Evolutionary conservation across 2,329 filamentous ascomycete species (phyloP).

Genomic region (Curvularia sp.): DNA sequence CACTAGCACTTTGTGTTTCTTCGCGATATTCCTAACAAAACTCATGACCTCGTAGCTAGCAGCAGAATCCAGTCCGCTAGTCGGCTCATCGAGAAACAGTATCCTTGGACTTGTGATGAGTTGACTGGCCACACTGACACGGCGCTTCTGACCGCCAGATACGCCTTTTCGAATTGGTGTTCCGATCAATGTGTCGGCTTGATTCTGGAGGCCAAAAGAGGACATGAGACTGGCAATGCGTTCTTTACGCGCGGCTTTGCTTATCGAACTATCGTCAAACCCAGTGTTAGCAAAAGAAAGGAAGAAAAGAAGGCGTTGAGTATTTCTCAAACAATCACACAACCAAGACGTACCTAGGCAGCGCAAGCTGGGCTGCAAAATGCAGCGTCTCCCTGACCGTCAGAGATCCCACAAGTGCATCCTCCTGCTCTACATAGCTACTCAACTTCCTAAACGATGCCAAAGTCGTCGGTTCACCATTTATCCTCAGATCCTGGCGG

Average conservation of each 20-base stretch:
- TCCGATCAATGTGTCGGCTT: slow-evolving; percentile 76
- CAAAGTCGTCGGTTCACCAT: slow-evolving; percentile 64
- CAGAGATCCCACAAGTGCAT: slow-evolving; percentile 80
- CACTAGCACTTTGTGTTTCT: slow-evolving; percentile 73
- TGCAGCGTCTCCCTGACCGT: slow-evolving; percentile 81
- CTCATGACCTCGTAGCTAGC: slow-evolving; percentile 78
- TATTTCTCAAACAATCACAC: not conserved
- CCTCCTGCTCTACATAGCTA: slow-evolving; percentile 87
- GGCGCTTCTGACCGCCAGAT: slow-evolving; percentile 83
- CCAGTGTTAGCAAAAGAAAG: too few species aligned
- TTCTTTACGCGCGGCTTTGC: slow-evolving; percentile 64
- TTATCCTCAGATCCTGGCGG: slow-evolving; percentile 65
- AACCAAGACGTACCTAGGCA: slow-evolving; percentile 50
- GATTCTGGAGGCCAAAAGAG: slow-evolving; percentile 75
- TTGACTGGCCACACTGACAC: slow-evolving; percentile 80
- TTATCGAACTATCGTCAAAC: slow-evolving; percentile 52
- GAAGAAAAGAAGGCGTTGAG: too few species aligned
- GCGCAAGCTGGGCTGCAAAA: slow-evolving; percentile 75
- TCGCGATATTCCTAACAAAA: slow-evolving; percentile 72
- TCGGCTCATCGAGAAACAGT: slow-evolving; percentile 84
- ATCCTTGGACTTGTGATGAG: slow-evolving; percentile 82
- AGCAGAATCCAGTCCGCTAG: slow-evolving; percentile 80
- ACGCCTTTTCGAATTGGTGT: slow-evolving; percentile 85
- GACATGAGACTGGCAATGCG: slow-evolving; percentile 72
- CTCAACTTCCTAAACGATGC: slow-evolving; percentile 69